Evolutionary conservation across 345 rosid species (phyloP).

Genomic region (Citrus maxima): DNA sequence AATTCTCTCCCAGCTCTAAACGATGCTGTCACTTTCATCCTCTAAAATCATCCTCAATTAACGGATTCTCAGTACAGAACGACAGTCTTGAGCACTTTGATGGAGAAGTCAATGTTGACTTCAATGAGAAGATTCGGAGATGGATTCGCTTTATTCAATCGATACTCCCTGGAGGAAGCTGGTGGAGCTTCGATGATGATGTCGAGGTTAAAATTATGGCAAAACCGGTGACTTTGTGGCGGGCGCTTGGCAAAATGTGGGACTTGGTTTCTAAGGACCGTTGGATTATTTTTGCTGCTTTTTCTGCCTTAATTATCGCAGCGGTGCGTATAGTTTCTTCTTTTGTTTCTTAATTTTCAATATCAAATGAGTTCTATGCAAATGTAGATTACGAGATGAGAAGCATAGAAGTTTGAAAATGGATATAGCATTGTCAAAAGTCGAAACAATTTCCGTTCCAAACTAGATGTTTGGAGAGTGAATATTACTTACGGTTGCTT

Average conservation of each 20-base stretch:
- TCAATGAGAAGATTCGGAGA: constrained; percentile 40
- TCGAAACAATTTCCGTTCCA: background rate
- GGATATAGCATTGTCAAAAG: background rate
- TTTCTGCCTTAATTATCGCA: constrained; percentile 72
- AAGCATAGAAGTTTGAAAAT: background rate
- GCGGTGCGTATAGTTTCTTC: constrained; percentile 47
- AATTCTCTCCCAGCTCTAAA: constrained; percentile 9
- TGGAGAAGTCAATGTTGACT: constrained; percentile 34
- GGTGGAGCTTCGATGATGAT: constrained; percentile 88
- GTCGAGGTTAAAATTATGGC: constrained; percentile 59
- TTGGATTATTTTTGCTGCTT: constrained; percentile 79
- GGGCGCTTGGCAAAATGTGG: constrained; percentile 88
- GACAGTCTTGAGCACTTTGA: constrained; percentile 19
- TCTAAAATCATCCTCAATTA: constrained; percentile 43
- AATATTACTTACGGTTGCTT: background rate
- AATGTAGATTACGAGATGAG: background rate
- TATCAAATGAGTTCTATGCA: background rate
- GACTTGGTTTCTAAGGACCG: constrained; percentile 78
- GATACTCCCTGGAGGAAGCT: constrained; percentile 79
- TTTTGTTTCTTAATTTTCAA: background rate
- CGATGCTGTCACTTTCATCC: constrained; percentile 17
- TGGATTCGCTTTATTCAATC: constrained; percentile 51
- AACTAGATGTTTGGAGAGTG: background rate
- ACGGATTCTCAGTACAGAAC: constrained; percentile 50
- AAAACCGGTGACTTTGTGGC: constrained; percentile 81